A percentile compares a stretch with the other conserved stretches of the same genome.
Evolutionary conservation across 257 asterid genomes (phyloP).

Genomic region (Anisodus acutangulus): DNA sequence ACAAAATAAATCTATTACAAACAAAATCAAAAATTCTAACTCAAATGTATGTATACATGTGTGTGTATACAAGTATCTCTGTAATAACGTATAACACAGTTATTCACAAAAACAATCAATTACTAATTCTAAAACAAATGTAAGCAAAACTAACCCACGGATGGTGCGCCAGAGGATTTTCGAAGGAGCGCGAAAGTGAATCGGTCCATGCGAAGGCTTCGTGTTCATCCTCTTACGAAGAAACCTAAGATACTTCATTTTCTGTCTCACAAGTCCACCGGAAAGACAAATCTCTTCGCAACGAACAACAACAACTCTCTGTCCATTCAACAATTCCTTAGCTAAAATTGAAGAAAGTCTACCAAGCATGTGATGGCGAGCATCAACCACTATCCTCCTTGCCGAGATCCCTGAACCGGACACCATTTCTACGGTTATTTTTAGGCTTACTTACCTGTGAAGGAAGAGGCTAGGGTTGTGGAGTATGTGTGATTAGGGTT

Average conservation of each 20-base stretch:
- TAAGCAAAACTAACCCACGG: constrained; percentile 44
- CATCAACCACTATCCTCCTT: constrained; percentile 51
- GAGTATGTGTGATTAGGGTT: constrained; percentile 17
- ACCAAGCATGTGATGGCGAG: constrained; percentile 61
- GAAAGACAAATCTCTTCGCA: constrained; percentile 60
- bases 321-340: constrained; percentile 56
- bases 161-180: constrained; percentile 61
- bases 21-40: neutral
- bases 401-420: constrained; percentile 58
- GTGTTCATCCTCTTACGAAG: constrained; percentile 59
- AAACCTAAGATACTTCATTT: constrained; percentile 57
- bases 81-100: no score
- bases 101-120: neutral
- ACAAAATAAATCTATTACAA: neutral
- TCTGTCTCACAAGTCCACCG: constrained; percentile 58
- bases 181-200: constrained; percentile 59
- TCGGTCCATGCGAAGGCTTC: constrained; percentile 62
- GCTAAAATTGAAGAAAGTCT: constrained; percentile 51
- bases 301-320: constrained; percentile 51
- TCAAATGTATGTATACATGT: no score
- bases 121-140: neutral
- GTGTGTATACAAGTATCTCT: no score
- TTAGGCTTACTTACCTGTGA: neutral
- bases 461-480: constrained; percentile 17
- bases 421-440: constrained; percentile 35